phyloP scores from a whole-genome alignment of 2,329 filamentous ascomycete species.

The Akanthomyces uredinophilus region DNA sequence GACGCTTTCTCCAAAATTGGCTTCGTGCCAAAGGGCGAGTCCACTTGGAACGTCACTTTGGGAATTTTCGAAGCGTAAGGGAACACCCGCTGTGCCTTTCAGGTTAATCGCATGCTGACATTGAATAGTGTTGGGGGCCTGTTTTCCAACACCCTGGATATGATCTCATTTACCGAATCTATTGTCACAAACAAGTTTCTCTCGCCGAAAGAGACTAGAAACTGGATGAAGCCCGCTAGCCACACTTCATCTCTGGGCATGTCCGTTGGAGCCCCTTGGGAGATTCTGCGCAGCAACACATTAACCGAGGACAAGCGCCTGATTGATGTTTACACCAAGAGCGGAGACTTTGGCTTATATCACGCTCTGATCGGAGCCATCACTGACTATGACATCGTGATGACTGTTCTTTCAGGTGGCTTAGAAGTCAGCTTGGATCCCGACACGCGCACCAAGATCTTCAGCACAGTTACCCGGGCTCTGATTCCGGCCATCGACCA shows the following conservation, averaged over 20 bases:
- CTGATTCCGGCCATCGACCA: conserved; percentile 39
- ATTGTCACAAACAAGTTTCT: conserved; percentile 40
- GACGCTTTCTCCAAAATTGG: conserved; percentile 22
- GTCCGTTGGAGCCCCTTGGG: conserved; percentile 42
- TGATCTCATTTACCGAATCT: conserved; percentile 36
- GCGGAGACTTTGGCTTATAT: conserved; percentile 38
- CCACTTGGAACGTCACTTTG: conserved; percentile 29
- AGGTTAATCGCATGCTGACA: not conserved
- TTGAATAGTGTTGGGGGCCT: conserved; percentile 32
- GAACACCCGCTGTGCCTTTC: not conserved
- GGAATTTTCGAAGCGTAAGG: conserved; percentile 33
- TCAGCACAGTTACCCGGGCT: conserved; percentile 27
- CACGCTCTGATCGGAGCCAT: conserved; percentile 36
- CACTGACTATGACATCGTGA: conserved; percentile 41
- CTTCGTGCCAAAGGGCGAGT: conserved; percentile 32
- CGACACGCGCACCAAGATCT: conserved; percentile 19
- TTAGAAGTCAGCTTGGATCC: conserved; percentile 21
- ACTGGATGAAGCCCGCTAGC: conserved; percentile 41
- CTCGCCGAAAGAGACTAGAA: conserved; percentile 31
- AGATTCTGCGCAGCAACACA: conserved; percentile 37
- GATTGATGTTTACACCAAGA: conserved; percentile 44
- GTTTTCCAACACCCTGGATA: conserved; percentile 37
- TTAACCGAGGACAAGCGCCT: conserved; percentile 34
- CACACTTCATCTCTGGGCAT: conserved; percentile 33
- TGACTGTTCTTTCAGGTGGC: conserved; percentile 35